Base-by-base conservation (phyloP, 2,329 filamentous ascomycete genomes). In the Pseudopithomyces maydicus region DNA sequence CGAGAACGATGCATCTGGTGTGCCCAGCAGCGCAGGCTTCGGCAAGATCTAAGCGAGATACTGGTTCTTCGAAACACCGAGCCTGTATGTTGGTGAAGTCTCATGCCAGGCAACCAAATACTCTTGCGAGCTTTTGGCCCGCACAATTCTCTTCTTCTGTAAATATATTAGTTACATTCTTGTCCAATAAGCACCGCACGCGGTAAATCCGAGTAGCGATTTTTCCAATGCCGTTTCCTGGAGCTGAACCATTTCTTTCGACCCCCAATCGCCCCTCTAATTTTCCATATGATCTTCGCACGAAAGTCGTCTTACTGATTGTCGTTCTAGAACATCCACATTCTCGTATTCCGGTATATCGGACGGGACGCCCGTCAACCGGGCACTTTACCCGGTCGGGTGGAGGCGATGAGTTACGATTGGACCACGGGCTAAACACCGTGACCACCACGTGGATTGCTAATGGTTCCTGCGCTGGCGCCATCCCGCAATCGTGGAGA, bases 11-110 rank as follows among this genome's bases (percentile, higher is more conserved):
- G 55, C 55, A 14, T 42, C 51, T 4, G 54, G 55, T 32, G 55
- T 57, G 11, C 54, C 48, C 23, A 53, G n/a, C 17, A 57, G 54
- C 35, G 55, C 55, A 17, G 55, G 55, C 32, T 41, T 57, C 20
- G 55, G 55, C 35, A 54, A 57, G 50, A 36, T 54, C 52, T 54
- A 42, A 38, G 22, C 8, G 43, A 22, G 10, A 45, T 8, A 11
- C 35, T 29, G 26, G 8, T 29, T 4, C 26, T 29, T 29, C 8
- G 26, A 8, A 29, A 8, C 5, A 8, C 26, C 26, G 8, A 29
- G 8, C 8, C 4, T 29, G 26, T 29, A 8, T 29, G 26, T 4
- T 8, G 26, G n/a, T n/a, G n/a, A n/a, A 29, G 26, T 4, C 5
- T 29, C 8, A 8, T 29, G 26, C 26, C 26, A 29, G 26, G 26